Percentiles rank a stretch among this genome's conserved stretches.
These are phyloP conservation scores for Primulina huaijiensis DNA, from an alignment of 257 asterid genomes.

Conservation along the genomic window DNA sequence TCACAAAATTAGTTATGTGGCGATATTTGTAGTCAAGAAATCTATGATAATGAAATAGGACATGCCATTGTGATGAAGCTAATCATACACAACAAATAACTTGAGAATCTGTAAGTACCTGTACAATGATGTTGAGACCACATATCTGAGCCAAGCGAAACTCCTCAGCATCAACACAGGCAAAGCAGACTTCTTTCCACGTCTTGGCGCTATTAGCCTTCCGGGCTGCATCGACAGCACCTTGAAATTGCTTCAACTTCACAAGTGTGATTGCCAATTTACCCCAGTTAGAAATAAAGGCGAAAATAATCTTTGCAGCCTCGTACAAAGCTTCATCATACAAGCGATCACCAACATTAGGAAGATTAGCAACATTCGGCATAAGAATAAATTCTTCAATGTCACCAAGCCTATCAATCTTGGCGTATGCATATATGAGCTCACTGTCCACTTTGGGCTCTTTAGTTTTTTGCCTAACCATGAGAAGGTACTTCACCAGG, in stretches of 20 bases:
- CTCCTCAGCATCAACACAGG: slow-evolving; percentile 74
- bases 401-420: slow-evolving; percentile 50
- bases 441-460: slow-evolving; percentile 62
- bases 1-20: not conserved
- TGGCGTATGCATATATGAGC: slow-evolving; percentile 56
- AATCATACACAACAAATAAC: too few species aligned
- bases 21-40: not conserved
- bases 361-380: slow-evolving; percentile 39
- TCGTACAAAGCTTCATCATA: slow-evolving; percentile 38
- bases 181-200: slow-evolving; percentile 97
- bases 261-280: slow-evolving; percentile 76
- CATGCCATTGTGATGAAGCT: too few species aligned
- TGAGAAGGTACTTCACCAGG: slow-evolving; percentile 46
- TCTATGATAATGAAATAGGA: not conserved
- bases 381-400: slow-evolving; percentile 45
- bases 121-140: slow-evolving; percentile 36
- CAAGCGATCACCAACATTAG: slow-evolving; percentile 35
- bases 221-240: slow-evolving; percentile 95
- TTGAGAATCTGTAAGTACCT: slow-evolving; percentile 8
- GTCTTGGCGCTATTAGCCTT: slow-evolving; percentile 93
- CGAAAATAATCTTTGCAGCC: slow-evolving; percentile 57
- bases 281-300: slow-evolving; percentile 76
- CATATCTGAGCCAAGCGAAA: slow-evolving; percentile 39
- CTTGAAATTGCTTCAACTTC: slow-evolving; percentile 87
- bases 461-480: slow-evolving; percentile 55